phyloP scores from a whole-genome alignment of 768 basidiomycete species.

The Pulveroboletus sp. region DNA sequence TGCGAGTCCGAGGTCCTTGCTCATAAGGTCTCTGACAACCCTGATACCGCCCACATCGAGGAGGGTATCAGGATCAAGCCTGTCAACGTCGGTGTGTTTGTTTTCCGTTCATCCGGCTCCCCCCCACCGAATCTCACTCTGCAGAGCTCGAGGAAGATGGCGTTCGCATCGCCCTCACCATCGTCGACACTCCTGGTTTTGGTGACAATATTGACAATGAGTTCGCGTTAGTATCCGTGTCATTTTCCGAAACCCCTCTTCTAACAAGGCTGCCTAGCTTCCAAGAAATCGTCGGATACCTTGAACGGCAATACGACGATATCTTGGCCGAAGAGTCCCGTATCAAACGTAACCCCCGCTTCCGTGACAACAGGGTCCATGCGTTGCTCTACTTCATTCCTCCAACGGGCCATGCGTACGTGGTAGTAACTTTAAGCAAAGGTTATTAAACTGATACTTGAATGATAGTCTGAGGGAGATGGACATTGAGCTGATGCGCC shows the following conservation, averaged over 20 bases:
- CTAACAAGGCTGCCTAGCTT: slow-evolving; percentile 51
- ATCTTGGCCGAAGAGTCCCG: slow-evolving; percentile 97
- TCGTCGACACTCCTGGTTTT: slow-evolving; percentile 98
- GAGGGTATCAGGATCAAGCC: slow-evolving; percentile 94
- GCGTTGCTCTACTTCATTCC: slow-evolving; percentile 97
- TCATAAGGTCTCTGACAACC: slow-evolving; percentile 82
- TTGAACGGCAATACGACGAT: slow-evolving; percentile 98
- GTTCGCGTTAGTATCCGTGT: slow-evolving; percentile 68
- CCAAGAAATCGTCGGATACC: slow-evolving; percentile 92
- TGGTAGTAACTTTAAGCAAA: slow-evolving; percentile 13
- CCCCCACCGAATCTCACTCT: slow-evolving; percentile 1
- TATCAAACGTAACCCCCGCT: slow-evolving; percentile 99
- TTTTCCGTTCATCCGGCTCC: neutral
- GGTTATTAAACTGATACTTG: neutral
- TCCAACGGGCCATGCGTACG: slow-evolving; percentile 95
- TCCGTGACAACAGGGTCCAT: slow-evolving; percentile 96
- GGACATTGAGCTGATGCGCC: slow-evolving; percentile 99
- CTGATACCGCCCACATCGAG: slow-evolving; percentile 89
- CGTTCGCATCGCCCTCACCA: slow-evolving; percentile 94
- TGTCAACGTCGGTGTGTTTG: slow-evolving; percentile 71
- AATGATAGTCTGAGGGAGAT: slow-evolving; percentile 81
- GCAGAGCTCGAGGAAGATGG: slow-evolving; percentile 98
- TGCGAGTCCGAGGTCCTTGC: slow-evolving; percentile 90
- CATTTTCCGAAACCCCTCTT: slow-evolving; percentile 1
- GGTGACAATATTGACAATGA: slow-evolving; percentile 99